These are phyloP conservation scores for Pseudogymnoascus sp. DNA, from an alignment of 2,329 filamentous ascomycete species.

Conservation along the genomic window DNA sequence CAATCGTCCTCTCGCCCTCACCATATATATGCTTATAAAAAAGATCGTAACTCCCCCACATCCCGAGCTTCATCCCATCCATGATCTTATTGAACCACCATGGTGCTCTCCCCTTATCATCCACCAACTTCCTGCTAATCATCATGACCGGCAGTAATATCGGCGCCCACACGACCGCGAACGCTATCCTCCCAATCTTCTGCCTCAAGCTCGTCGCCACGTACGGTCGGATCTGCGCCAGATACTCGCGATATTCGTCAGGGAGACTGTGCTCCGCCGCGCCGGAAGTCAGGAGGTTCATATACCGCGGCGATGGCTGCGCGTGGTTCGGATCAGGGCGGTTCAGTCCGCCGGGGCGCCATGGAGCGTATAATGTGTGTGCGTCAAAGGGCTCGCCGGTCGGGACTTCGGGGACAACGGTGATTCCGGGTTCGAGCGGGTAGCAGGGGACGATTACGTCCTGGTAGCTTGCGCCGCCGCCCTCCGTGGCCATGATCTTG, in stretches of 20 bases:
- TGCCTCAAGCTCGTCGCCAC: constrained; percentile 61
- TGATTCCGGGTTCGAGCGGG: constrained; percentile 49
- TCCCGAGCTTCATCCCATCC: constrained; percentile 44
- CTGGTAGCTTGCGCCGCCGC: constrained; percentile 75
- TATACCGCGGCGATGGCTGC: constrained; percentile 75
- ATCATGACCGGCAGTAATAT: constrained; percentile 47
- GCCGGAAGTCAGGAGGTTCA: constrained; percentile 71
- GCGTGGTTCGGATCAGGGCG: constrained; percentile 65
- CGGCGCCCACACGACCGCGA: constrained; percentile 54
- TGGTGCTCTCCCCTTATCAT: constrained; percentile 61
- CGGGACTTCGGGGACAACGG: constrained; percentile 57
- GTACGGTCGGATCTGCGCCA: constrained; percentile 63
- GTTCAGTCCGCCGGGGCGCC: constrained; percentile 18
- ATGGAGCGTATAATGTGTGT: constrained; percentile 72
- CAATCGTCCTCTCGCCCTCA: constrained; percentile 66
- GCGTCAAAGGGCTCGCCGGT: constrained; percentile 64
- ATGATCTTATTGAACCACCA: constrained; percentile 53
- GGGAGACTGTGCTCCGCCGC: constrained; percentile 76
- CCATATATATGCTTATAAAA: constrained; percentile 65
- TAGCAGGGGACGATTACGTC: constrained; percentile 77
- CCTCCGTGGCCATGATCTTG: constrained; percentile 83
- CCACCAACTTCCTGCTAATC: constrained; percentile 44
- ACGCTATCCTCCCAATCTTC: constrained; percentile 53
- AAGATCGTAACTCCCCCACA: constrained; percentile 60
- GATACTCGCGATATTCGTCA: constrained; percentile 65